Conservation (phyloP, 2,329 filamentous ascomycete genomes). For the Epichloe hybrida region DNA sequence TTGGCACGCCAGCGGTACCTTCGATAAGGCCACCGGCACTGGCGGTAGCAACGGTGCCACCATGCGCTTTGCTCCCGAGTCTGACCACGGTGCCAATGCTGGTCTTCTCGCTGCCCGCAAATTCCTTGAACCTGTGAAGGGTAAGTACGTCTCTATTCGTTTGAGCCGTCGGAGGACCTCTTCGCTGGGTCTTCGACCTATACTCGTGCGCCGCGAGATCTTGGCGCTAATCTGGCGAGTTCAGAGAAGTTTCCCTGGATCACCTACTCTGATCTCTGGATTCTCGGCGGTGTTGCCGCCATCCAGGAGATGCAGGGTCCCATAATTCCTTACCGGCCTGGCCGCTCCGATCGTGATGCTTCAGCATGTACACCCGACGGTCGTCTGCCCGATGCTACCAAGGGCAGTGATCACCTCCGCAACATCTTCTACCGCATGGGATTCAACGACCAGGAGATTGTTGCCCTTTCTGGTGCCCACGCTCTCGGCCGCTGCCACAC, state of each 20-base stretch:
- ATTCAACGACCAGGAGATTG: conserved; percentile 94
- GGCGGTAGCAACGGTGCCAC: conserved; percentile 93
- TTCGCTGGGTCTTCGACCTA: too few relatives aligned
- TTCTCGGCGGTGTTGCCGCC: conserved; percentile 68
- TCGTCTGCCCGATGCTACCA: conserved; percentile 64
- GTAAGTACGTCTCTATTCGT: conserved; percentile 27
- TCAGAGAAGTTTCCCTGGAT: conserved; percentile 77
- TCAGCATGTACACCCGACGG: conserved; percentile 87
- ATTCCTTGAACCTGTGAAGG: conserved; percentile 86
- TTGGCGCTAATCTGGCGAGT: conserved; percentile 4
- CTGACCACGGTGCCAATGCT: conserved; percentile 84
- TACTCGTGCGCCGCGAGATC: background rate
- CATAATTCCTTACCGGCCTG: conserved; percentile 74
- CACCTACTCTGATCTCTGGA: conserved; percentile 93
- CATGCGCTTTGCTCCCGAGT: conserved; percentile 88
- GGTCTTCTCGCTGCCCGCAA: conserved; percentile 76
- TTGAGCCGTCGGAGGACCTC: too few relatives aligned
- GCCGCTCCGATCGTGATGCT: conserved; percentile 66
- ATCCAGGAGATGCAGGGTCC: conserved; percentile 95
- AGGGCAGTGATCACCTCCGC: conserved; percentile 72
- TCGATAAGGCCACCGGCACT: conserved; percentile 73
- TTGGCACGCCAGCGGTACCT: conserved; percentile 91
- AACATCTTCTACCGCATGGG: conserved; percentile 95
- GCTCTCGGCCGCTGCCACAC: conserved; percentile 81
- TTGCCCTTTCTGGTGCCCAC: conserved; percentile 76